A percentile compares a stretch with the other conserved stretches of the same genome.
Conservation (phyloP, 78 protist species). For the Dictyostelium discoideum region DNA sequence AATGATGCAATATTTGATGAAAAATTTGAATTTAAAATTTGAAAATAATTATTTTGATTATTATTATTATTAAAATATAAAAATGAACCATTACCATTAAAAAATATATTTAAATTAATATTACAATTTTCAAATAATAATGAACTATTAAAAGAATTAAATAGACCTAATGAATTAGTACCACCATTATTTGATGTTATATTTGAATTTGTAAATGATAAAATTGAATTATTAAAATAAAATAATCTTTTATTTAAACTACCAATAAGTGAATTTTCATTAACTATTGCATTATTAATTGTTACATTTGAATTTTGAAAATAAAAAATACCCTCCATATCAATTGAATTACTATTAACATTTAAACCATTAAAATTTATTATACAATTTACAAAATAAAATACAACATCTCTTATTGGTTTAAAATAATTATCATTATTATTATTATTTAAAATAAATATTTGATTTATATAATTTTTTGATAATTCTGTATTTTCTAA, state of each 20-base stretch:
- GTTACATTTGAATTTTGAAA: background rate
- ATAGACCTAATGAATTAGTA: background rate
- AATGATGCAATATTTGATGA: background rate
- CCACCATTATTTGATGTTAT: background rate
- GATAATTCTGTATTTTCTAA: background rate
- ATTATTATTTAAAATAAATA: too few species aligned
- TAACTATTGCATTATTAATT: background rate
- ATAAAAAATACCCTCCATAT: background rate
- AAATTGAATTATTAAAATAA: background rate
- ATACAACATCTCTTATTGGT: background rate
- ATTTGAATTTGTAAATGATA: background rate
- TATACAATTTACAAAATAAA: background rate
- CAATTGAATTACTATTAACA: background rate
- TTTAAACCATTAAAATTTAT: background rate
- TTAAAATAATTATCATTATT: too few species aligned
- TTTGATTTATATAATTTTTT: background rate
- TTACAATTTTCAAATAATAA: background rate
- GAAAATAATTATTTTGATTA: background rate
- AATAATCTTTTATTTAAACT: background rate
- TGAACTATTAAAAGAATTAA: background rate
- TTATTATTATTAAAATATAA: background rate
- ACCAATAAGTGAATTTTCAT: background rate
- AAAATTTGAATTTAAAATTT: background rate
- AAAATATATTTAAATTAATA: background rate
- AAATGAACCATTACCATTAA: background rate